Base-by-base conservation (phyloP, 2,329 filamentous ascomycete genomes). In the Talaromyces sp. region DNA sequence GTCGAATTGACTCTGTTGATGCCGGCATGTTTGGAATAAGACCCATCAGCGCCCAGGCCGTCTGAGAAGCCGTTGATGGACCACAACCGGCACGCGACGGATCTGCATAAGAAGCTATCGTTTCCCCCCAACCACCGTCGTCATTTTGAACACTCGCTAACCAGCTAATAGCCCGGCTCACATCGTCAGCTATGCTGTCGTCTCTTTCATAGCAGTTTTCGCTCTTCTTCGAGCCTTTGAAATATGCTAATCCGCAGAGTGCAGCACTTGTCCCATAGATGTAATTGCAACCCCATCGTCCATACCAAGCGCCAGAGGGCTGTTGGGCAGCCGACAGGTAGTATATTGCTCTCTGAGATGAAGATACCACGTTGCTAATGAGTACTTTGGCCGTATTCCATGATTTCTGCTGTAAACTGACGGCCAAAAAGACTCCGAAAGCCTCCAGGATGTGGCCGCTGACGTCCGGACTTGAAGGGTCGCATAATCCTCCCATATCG, bases 271-370 rank as follows among this genome's bases (percentile, higher is more conserved):
- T 78, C 1, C 75, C 75, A 52, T 75, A 75, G 7, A 77, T 63
- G 60, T 78, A 78, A 62, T 78, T 78, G 31, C 62, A 58, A 0
- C 71, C 73, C 75, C 76, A 78, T 13, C 76, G 71, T 3, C 75
- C 74, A 39, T 61, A 75, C 75, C 75, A 78, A 1, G 41, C 41
- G 16, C 41, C 41, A 9, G 8, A 43, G 16, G 41, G 41, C 14
- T 43, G 14, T 16, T 43, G 41, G 16, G 41, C 16, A 43, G 41
- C 41, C 2, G 41, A 43, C 16, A 43, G n/a, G 41, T 43, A 43
- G 41, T 43, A 43, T 43, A 43, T 43, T 43, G 41, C 41, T 43
- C 41, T 43, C 41, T 16, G 41, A 10, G 41, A 43, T 6, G 41
- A 16, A 16, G 41, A 43, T 43, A 43, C 16, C n/a, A 43, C 41